These are phyloP conservation scores for Petunia secreta DNA, from an alignment of 257 asterid species.

Conservation along the genomic window DNA sequence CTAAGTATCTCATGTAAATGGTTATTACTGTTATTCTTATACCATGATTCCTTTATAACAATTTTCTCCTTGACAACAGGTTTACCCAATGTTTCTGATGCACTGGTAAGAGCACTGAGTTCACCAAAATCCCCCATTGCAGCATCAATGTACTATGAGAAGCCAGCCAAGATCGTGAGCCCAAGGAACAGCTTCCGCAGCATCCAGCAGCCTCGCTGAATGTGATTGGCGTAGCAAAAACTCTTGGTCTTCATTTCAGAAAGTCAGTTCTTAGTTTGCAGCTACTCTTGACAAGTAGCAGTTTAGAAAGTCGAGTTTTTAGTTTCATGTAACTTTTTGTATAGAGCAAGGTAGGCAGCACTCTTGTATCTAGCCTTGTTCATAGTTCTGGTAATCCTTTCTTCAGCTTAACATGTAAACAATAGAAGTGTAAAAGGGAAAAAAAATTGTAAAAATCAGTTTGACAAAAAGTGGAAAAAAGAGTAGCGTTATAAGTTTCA, in stretches of 20 bases:
- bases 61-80: conserved; percentile 34
- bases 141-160: conserved; percentile 58
- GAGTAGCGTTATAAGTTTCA: neutral
- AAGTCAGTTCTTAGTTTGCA: conserved; percentile 35
- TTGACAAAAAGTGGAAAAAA: neutral
- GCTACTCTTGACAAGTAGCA: conserved; percentile 30
- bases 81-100: conserved; percentile 42
- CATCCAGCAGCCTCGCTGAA: conserved; percentile 95
- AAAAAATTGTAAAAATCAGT: neutral
- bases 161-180: conserved; percentile 63
- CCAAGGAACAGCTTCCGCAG: conserved; percentile 72
- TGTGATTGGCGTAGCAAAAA: neutral
- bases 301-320: conserved; percentile 10
- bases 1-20: neutral
- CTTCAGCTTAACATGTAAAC: conserved; percentile 36
- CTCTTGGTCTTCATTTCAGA: neutral
- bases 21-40: neutral
- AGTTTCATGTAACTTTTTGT: conserved; percentile 55
- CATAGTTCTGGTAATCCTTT: conserved; percentile 53
- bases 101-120: conserved; percentile 48
- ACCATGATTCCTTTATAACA: neutral
- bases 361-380: conserved; percentile 67
- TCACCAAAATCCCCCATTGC: conserved; percentile 44
- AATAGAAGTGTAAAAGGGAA: neutral
- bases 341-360: conserved; percentile 75